Percentiles rank a stretch among this genome's conserved stretches.
Evolutionary conservation across 306 rosid species (phyloP).

Genomic region (Mucuna pruriens): DNA sequence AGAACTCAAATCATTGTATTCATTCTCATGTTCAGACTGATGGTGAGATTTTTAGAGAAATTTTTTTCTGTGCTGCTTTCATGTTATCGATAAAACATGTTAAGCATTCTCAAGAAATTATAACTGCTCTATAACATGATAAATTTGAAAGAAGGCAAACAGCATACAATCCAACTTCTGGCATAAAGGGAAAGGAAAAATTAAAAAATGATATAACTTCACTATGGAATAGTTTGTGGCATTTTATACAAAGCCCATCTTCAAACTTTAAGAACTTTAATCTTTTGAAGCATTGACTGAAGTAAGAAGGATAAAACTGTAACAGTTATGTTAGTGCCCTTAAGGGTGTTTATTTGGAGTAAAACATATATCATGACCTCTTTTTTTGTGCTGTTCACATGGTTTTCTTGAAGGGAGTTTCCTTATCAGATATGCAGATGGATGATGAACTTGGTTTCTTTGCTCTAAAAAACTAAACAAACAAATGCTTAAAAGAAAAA

Average conservation of each 20-base stretch:
- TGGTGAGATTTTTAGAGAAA: background rate
- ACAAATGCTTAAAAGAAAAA: background rate
- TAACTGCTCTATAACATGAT: background rate
- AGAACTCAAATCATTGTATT: background rate
- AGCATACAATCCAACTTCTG: background rate
- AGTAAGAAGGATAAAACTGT: background rate
- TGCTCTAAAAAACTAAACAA: background rate
- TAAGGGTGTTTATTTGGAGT: background rate
- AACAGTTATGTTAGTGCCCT: background rate
- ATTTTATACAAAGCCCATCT: background rate
- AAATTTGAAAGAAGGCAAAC: background rate
- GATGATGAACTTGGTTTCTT: background rate
- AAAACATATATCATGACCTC: background rate
- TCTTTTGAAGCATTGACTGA: background rate
- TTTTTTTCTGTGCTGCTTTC: background rate
- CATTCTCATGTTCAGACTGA: background rate
- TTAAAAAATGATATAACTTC: background rate
- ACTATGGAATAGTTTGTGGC: background rate
- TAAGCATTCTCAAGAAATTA: background rate
- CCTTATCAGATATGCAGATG: background rate
- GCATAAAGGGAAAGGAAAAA: background rate
- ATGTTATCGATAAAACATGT: background rate
- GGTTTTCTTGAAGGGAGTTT: constrained; percentile 14
- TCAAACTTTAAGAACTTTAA: background rate
- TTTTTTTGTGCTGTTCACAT: background rate